These are phyloP conservation scores for Nothopassalora personata DNA, from an alignment of 2,329 filamentous ascomycete genomes.

Conservation along the genomic window DNA sequence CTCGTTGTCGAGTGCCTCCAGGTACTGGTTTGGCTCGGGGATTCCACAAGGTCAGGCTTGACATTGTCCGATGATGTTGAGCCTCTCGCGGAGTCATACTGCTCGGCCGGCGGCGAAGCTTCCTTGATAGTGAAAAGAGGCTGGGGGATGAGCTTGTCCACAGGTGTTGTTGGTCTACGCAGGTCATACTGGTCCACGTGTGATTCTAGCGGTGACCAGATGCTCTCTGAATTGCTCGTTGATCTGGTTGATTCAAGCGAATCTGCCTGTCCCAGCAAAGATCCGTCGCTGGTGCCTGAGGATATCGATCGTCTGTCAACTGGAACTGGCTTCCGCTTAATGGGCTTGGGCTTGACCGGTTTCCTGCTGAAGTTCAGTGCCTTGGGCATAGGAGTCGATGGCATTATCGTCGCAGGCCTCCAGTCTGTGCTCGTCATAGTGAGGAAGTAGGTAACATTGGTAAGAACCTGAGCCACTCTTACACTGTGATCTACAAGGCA, in stretches of 20 bases:
- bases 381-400: not conserved
- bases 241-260: not conserved
- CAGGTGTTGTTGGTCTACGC: not conserved
- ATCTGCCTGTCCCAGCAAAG: not conserved
- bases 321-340: not conserved
- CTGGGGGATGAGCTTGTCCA: not conserved
- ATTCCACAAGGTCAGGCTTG: not conserved
- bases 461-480: not conserved
- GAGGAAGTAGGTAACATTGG: not conserved
- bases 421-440: not conserved
- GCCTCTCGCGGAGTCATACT: not conserved
- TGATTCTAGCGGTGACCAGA: not conserved
- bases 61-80: not conserved
- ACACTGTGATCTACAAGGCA: not conserved
- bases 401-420: not conserved
- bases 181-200: not conserved
- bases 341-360: not conserved
- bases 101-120: not conserved
- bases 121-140: no score
- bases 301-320: not conserved
- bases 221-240: not conserved
- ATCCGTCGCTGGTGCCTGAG: not conserved
- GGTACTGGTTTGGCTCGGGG: not conserved
- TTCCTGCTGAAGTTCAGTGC: not conserved
- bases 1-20: not conserved